phyloP scores from a whole-genome alignment of 2,329 filamentous ascomycete genomes.

The Blastomyces gilchristii region DNA sequence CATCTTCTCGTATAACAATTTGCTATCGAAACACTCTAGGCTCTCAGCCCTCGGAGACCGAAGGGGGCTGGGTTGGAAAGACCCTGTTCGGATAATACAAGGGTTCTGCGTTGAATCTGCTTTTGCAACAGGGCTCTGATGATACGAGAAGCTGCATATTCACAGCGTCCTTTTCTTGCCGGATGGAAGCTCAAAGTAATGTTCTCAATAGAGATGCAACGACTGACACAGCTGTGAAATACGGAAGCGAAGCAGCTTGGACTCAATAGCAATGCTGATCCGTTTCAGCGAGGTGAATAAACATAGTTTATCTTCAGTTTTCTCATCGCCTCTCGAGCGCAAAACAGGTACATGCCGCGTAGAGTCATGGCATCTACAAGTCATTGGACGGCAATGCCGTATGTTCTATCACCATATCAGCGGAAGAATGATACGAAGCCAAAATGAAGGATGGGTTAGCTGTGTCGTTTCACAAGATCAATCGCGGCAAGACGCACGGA shows the following conservation, averaged over 20 bases:
- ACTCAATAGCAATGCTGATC: background rate
- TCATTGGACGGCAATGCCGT: background rate
- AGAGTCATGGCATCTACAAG: background rate
- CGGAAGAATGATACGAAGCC: background rate
- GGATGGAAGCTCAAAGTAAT: background rate
- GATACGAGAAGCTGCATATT: background rate
- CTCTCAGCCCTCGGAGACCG: background rate
- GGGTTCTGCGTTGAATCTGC: background rate
- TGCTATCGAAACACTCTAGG: background rate
- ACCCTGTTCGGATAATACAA: background rate
- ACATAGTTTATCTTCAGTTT: background rate
- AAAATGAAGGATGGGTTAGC: background rate
- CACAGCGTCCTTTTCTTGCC: background rate
- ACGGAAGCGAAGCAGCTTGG: background rate
- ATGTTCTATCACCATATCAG: background rate
- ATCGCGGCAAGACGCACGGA: background rate
- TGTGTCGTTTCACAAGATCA: background rate
- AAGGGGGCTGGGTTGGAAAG: background rate
- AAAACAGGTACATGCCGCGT: background rate
- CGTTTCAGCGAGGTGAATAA: background rate
- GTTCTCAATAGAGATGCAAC: background rate
- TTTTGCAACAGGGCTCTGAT: background rate
- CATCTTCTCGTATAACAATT: background rate
- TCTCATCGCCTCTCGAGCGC: background rate
- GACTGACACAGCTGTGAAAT: background rate